Base-by-base conservation (phyloP, 176 grass and related monocot genomes). In the Carex scoparia region DNA sequence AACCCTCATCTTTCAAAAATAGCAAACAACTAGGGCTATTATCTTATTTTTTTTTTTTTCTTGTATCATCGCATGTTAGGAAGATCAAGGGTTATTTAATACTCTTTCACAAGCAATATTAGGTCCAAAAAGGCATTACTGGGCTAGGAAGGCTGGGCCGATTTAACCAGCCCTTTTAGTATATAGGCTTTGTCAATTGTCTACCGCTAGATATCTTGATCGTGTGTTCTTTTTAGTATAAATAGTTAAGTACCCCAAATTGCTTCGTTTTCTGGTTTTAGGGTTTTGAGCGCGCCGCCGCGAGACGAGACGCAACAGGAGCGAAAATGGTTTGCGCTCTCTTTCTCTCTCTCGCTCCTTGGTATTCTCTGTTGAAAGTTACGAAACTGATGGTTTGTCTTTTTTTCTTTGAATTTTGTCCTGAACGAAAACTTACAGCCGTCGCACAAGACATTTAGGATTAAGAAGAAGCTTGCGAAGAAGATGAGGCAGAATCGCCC, bases 401-500 rank as follows among this genome's bases (percentile, higher is more conserved):
- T 80, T 32, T 54, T 80, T 32, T n/a, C 11, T 65, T 63, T 82
- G 63, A 75, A 31, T 44, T 54, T 33, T 68, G 9, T 61, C 16
- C 16, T 9, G n/a, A 60, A 11, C 8, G 56, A 12, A 60, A 8
- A 54, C 70, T n/a, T 74, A 35, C 86, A 87, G 86, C 86, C 86
- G 79, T 87, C 86, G 23, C 80, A 87, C 86, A 87, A 87, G 86
- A 83, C 86, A 4, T 87, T 87, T 27, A 58, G 33, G 64, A 87
- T 87, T 10, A 87, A 87, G 86, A 84, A 87, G 79, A 87, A 87
- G 79, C 56, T 87, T 7, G 86, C 86, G 23, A 87, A 87, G 86
- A 87, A 87, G 86, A 87, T 87, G 86, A 80, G 86, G 79, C 86
- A 87, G 86, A 87, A 87, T 40, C 86, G 86, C 80, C 86, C 86